Percentiles rank a stretch among this genome's conserved stretches.
phyloP scores from a whole-genome alignment of 306 rosid species.

The Quercus mongolica region DNA sequence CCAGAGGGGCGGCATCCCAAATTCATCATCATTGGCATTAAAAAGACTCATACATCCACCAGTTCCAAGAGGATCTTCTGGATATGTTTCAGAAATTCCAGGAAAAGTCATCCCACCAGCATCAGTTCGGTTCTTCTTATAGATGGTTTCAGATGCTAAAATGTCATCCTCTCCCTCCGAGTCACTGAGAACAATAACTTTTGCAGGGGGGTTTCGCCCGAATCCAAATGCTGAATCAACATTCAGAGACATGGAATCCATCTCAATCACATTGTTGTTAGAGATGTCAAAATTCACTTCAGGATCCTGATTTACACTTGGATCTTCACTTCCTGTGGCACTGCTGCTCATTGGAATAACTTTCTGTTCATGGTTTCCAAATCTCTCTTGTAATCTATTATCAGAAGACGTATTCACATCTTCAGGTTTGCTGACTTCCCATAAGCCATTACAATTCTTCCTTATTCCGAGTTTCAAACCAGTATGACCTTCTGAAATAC shows the following conservation, averaged over 20 bases:
- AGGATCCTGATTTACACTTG: conserved; percentile 83
- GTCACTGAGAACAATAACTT: conserved; percentile 85
- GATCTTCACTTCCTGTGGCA: conserved; percentile 91
- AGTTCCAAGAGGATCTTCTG: conserved; percentile 58
- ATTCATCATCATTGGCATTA: conserved; percentile 59
- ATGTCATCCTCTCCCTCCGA: conserved; percentile 81
- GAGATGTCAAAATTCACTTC: conserved; percentile 61
- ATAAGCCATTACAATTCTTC: conserved; percentile 70
- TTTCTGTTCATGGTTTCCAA: conserved; percentile 58
- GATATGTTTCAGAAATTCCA: conserved; percentile 54
- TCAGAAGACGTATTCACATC: conserved; percentile 57
- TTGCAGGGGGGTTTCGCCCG: conserved; percentile 47
- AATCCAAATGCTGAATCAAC: conserved; percentile 65
- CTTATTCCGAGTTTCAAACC: conserved; percentile 76
- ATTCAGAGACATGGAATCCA: conserved; percentile 59
- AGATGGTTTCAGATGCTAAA: conserved; percentile 43
- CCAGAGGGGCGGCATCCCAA: conserved; percentile 65
- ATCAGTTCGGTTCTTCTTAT: conserved; percentile 42
- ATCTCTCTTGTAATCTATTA: conserved; percentile 47
- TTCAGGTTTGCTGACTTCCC: conserved; percentile 86
- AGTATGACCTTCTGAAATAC: conserved; percentile 64
- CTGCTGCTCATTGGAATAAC: conserved; percentile 96
- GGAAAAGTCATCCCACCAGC: conserved; percentile 49
- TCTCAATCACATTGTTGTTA: conserved; percentile 68
- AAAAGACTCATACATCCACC: conserved; percentile 72